Evolutionary conservation across 192 early-diverging fungal genomes (phyloP).

Genomic region (Umbelopsis sp.): DNA sequence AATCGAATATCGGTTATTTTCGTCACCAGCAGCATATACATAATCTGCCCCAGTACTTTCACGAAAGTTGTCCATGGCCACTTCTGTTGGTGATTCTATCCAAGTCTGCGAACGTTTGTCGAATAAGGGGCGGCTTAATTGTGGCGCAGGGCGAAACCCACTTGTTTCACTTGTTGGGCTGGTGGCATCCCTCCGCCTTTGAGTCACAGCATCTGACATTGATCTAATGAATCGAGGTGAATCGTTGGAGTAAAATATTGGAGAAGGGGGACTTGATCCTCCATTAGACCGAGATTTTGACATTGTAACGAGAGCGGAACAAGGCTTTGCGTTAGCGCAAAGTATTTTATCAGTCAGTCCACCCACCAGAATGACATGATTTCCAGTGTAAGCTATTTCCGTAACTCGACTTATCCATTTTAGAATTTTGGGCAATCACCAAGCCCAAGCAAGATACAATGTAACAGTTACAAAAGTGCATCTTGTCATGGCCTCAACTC

Average conservation of each 20-base stretch:
- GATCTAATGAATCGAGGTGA: background rate
- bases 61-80: background rate
- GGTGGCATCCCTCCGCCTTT: background rate
- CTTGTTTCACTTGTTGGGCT: background rate
- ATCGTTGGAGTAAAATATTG: background rate
- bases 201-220: background rate
- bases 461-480: too few relatives aligned
- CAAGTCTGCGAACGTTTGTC: background rate
- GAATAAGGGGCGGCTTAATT: background rate
- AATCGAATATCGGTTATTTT: background rate
- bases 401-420: background rate
- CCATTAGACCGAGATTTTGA: background rate
- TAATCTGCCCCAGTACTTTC: background rate
- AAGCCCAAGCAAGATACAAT: too few relatives aligned
- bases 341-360: too few relatives aligned
- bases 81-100: background rate
- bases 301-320: background rate
- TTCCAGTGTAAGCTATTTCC: background rate
- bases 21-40: background rate
- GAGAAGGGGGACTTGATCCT: background rate
- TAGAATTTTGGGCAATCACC: too few relatives aligned
- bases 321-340: background rate
- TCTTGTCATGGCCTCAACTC: too few relatives aligned
- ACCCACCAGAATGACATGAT: too few relatives aligned
- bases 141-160: conserved; percentile 10